Evolutionary conservation across 257 asterid genomes (phyloP), one percentile per base, ranked within the genome.

Genomic region (Osmanthus fragrans): DNA sequence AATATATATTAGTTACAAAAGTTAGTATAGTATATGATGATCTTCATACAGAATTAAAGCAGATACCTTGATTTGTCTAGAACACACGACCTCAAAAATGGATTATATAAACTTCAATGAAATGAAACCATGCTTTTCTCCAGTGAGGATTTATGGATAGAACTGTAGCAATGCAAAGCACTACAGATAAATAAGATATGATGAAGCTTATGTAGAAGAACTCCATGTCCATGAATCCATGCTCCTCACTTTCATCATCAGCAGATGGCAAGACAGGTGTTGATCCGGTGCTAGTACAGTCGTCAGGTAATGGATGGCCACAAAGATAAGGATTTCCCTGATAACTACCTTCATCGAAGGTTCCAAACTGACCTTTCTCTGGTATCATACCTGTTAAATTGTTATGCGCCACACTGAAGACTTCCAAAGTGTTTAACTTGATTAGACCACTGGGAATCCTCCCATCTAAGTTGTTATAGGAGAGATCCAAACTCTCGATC

Each of bases 391-490:
- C 74, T 15, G 67, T 40, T 45, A 76, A 47, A 33, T 76, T 76
- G 30, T 47, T 76, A 65, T 76, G 18, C 7, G 80, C 80, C 64
- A 76, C 75, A 1, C 68, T 76, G 80, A 76, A 76, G 4, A 49
- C 2, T 0, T 2, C 80, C 69, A 33, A 45, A 67, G 2, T 13
- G 2, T 66, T 0, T 3, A 66, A 69, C 66, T 65, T 63, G 10
- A 16, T 30, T 1, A 76, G 74, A 2, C 23, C 67, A 45, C 21
- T 40, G 54, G 74, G 80, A 3, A 76, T 76, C 25, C 18, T 76
- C 73, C 47, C 73, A 27, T 47, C 19, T 23, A 76, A 66, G 47
- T 27, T 76, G 67, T 76, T 76, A 60, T 66, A 0, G 32, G 79
- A 76, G 29, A 76, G 73, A 18, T 76, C 74, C 3, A 66, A 36